These are phyloP conservation scores for Phytophthora brassicae DNA, from an alignment of 352 stramenopile genomes.

Conservation along the genomic window DNA sequence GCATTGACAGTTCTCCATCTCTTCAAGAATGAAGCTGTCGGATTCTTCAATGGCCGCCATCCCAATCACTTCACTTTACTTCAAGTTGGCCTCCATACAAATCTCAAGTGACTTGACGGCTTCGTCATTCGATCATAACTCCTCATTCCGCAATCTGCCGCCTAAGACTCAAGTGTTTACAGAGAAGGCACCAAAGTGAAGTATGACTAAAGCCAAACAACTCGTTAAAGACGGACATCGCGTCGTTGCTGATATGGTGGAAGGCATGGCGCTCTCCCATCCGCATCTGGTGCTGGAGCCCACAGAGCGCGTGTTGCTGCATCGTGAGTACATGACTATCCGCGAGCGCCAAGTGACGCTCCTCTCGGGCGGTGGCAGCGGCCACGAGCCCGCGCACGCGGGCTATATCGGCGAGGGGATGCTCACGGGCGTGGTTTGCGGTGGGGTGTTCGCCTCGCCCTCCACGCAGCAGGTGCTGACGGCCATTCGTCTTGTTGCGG, in stretches of 20 bases:
- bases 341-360: constrained; percentile 74
- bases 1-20: too few relatives aligned
- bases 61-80: too few relatives aligned
- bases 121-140: constrained; percentile 3
- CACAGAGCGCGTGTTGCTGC: constrained; percentile 66
- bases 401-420: constrained; percentile 96
- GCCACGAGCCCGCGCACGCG: constrained; percentile 96
- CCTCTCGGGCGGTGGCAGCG: constrained; percentile 72
- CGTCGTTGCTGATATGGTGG: constrained; percentile 81
- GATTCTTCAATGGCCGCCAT: too few relatives aligned
- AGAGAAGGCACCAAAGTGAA: background rate
- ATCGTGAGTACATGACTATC: constrained; percentile 68
- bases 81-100: constrained; percentile 14
- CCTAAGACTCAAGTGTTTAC: constrained; percentile 1
- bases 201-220: constrained; percentile 50
- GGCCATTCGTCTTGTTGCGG: constrained; percentile 91
- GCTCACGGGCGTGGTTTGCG: constrained; percentile 96
- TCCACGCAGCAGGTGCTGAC: constrained; percentile 92
- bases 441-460: constrained; percentile 96
- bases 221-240: constrained; percentile 47
- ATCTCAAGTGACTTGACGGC: constrained; percentile 1
- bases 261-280: constrained; percentile 65
- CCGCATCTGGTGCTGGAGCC: constrained; percentile 68
- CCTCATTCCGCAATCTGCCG: constrained; percentile 16
- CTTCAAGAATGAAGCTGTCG: too few relatives aligned